Base-by-base conservation (phyloP, 257 asterid genomes). In the Striga asiatica region DNA sequence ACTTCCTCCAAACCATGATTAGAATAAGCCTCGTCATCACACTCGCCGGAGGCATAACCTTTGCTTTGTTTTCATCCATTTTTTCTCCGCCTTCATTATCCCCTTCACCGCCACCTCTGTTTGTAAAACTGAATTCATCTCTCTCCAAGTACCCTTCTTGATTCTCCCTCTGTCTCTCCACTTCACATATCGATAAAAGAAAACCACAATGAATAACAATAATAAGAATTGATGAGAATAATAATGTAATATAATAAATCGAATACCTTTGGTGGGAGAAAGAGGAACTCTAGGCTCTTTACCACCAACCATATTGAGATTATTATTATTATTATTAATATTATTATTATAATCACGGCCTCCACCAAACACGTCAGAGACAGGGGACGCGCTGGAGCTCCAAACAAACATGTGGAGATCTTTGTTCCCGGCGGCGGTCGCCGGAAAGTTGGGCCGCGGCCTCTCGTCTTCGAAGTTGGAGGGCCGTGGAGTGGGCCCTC, bases 1-100 rank as follows among this genome's bases (percentile, higher is more conserved):
- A 89, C 62, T 91, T 91, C 29, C 96, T 87, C 98, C 98, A 87
- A 21, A 91, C 98, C 98, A 91, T 91, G 48, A 91, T 84, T 73
- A 91, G 64, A 10, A 91, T 91, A 1, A 91, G 85, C 83, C 96
- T 84, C 24, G 98, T 91, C 98, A 91, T 87, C 28, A 91, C 98
- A 64, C 94, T 87, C 17, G 96, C 68, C 13, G 98, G 98, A 51
- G 98, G 96, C 96, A 84, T 84, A 50, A 73, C 75, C 58, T 75
- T 78, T 21, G 49, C 72, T 61, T 75, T 74, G 61, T 66, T 76
- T 34, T 67, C 91, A 12, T 74, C 93, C 19, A 41, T 58, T 47
- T 2, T n/a, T 72, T 70, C 8, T 62, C 81, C 29, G n/a, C 63
- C 78, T 28, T 57, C 84, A 62, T 63, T 47, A 31, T 72, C 71